Conservation (phyloP, 768 basidiomycete species). For the Xerocomellus amylosporus region DNA sequence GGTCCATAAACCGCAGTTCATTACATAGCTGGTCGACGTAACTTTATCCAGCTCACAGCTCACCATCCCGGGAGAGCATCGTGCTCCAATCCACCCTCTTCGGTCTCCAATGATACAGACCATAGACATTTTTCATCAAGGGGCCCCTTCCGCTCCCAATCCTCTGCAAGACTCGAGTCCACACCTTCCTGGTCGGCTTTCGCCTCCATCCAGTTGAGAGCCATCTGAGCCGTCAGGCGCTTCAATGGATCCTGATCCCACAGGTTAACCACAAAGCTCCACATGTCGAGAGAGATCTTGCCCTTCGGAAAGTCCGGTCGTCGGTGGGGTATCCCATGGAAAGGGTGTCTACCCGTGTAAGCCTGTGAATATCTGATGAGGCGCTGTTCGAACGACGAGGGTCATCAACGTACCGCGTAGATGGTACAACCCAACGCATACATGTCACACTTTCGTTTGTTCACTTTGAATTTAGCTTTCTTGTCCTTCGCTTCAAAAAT, state of each 20-base stretch:
- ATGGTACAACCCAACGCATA: constrained; percentile 43
- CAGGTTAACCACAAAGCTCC: constrained; percentile 31
- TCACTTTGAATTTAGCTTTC: constrained; percentile 13
- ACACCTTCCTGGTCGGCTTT: constrained; percentile 11
- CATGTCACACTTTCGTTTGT: constrained; percentile 36
- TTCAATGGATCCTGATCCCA: constrained; percentile 17
- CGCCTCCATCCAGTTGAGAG: constrained; percentile 24
- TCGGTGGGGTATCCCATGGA: neutral
- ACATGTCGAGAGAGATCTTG: constrained; percentile 22
- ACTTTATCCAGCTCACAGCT: neutral
- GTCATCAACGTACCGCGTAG: constrained; percentile 33
- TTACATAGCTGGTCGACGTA: neutral
- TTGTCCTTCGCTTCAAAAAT: constrained; percentile 2
- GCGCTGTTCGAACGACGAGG: neutral
- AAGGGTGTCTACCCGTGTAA: constrained; percentile 18
- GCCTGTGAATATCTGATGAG: constrained; percentile 5
- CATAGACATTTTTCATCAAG: constrained; percentile 7
- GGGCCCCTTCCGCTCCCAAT: constrained; percentile 16
- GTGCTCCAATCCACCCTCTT: neutral
- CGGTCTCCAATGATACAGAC: constrained; percentile 3
- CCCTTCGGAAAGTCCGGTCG: constrained; percentile 17
- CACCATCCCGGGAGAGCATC: neutral
- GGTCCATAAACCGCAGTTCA: neutral
- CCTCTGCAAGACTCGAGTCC: constrained; percentile 6
- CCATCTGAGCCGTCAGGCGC: constrained; percentile 26